Evolutionary conservation across 805 yeast species (phyloP), one percentile per base, ranked within the genome.

Genomic region (Wickerhamomyces sydowiorum): DNA sequence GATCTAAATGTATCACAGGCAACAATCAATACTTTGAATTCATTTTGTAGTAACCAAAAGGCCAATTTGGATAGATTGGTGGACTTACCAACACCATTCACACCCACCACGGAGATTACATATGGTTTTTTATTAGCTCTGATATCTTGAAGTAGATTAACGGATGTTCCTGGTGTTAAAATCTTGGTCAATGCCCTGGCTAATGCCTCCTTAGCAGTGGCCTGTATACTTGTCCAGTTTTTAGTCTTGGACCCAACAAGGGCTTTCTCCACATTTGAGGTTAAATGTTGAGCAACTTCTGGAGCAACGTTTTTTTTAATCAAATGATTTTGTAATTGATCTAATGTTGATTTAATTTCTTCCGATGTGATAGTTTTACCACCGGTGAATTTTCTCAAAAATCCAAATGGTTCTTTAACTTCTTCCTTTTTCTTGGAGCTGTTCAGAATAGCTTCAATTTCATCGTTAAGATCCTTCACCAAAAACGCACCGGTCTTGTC

Each of bases 1-100:
- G 96, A 87, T 64, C 99, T 76, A 67, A 91, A 91, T 1, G 99
- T 93, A 66, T 91, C 99, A 66, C 98, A 91, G 0, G 99, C 99
- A 19, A 96, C 95, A 53, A 91, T 85, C 40, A 91, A 70, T 1
- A 91, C 96, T 50, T 76, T 79, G 60, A 86, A 73, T 57, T 91
- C 80, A 62, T 93, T 91, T 57, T 93, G 97, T 43, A 91, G 66
- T 40, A 91, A 72, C 99, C 99, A 91, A 61, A 86, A 91, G 2
- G 96, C 98, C 40, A 91, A 67, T 62, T 91, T 91, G 21, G 98
- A 93, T 47, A 91, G 69, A 57, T 91, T 93, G 2, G 99, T 91
- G 0, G 98, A 91, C 62, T 91, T 91, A 13, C 99, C 99, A 32
- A 91, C 99, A 36, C 99, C 99, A 61, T 91, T 91, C 18, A 91